Evolutionary conservation across 441 rosid genomes (phyloP).

Genomic region (Croton setiger): DNA sequence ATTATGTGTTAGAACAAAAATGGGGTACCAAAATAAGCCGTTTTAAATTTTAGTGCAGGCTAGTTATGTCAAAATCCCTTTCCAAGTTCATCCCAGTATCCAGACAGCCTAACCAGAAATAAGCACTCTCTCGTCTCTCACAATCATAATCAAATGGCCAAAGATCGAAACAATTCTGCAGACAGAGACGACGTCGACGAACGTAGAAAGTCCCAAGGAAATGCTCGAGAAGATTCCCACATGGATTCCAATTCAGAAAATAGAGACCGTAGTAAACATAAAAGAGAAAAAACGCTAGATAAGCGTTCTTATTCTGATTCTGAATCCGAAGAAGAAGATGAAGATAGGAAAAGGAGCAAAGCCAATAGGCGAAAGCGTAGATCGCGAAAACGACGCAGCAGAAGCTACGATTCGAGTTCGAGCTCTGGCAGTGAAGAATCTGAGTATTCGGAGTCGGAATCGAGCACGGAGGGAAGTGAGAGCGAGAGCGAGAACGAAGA

Average conservation of each 20-base stretch:
- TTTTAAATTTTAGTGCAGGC: no score
- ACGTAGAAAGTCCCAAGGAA: slow-evolving; percentile 24
- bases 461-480: slow-evolving; percentile 17
- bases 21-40: no score
- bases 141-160: slow-evolving; percentile 26
- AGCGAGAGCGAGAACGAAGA: slow-evolving; percentile 33
- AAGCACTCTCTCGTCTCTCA: background rate
- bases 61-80: no score
- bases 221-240: slow-evolving; percentile 19
- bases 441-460: slow-evolving; percentile 34
- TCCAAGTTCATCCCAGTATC: background rate
- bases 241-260: slow-evolving; percentile 28
- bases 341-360: slow-evolving; percentile 26
- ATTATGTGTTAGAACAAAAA: no score
- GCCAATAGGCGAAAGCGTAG: slow-evolving; percentile 35
- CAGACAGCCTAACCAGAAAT: background rate
- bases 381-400: slow-evolving; percentile 35
- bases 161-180: slow-evolving; percentile 37
- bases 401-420: slow-evolving; percentile 24
- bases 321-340: slow-evolving; percentile 25
- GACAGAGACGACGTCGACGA: slow-evolving; percentile 24
- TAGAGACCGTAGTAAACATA: slow-evolving; percentile 32
- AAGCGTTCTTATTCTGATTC: slow-evolving; percentile 27
- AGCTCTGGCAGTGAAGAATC: slow-evolving; percentile 11
- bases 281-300: slow-evolving; percentile 21